phyloP scores from a whole-genome alignment of 176 grass and related monocot species.

The Carex myosuroides region DNA sequence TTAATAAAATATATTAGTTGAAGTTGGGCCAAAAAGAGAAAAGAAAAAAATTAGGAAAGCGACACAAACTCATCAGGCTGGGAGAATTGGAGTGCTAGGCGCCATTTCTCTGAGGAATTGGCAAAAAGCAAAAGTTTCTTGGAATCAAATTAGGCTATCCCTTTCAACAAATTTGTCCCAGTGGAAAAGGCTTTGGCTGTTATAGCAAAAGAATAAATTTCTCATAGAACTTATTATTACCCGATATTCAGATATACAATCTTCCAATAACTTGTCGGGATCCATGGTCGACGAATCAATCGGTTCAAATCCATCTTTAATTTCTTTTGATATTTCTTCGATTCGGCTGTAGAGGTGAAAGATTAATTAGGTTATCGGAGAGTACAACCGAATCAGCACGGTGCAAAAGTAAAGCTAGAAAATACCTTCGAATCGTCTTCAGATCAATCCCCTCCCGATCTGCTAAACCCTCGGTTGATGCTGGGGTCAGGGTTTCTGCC shows the following conservation, averaged over 20 bases:
- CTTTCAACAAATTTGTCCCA: not conserved
- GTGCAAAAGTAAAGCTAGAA: not conserved
- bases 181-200: not conserved
- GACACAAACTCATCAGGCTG: not conserved
- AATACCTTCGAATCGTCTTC: constrained; percentile 44
- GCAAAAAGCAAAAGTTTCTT: not conserved
- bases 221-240: constrained; percentile 2
- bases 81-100: not conserved
- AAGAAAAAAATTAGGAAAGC: not conserved
- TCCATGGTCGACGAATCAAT: not conserved
- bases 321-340: constrained; percentile 29
- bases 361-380: not conserved
- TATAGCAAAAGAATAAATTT: not conserved
- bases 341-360: constrained; percentile 43
- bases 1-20: no score
- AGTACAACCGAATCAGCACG: not conserved
- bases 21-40: no score
- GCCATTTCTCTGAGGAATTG: not conserved
- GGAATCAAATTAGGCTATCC: not conserved
- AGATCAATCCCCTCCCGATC: constrained; percentile 29
- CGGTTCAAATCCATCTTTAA: constrained; percentile 4
- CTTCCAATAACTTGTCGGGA: constrained; percentile 16
- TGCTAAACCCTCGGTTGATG: not conserved
- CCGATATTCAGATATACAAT: constrained; percentile 30
- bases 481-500: constrained; percentile 38